Evolutionary conservation across 805 yeast species (phyloP).

Genomic region (Candida chilensis): DNA sequence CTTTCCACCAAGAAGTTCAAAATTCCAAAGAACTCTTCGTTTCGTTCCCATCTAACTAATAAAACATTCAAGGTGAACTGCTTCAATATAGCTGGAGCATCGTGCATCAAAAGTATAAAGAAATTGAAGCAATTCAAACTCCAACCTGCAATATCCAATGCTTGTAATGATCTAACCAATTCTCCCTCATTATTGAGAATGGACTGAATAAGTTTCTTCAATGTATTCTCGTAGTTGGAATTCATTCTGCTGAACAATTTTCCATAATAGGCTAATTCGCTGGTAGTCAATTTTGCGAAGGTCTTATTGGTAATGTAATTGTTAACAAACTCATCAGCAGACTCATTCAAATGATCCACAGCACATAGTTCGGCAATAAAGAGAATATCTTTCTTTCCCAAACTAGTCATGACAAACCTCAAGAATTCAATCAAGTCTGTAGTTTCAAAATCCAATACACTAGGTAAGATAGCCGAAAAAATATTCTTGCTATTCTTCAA

Average conservation of each 20-base stretch:
- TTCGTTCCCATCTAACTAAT: conserved; percentile 7
- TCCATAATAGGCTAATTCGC: conserved; percentile 12
- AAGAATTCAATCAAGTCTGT: conserved; percentile 8
- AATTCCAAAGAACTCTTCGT: conserved; percentile 8
- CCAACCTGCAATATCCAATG: conserved; percentile 18
- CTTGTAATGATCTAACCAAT: conserved; percentile 10
- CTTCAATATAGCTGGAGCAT: conserved; percentile 21
- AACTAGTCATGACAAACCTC: conserved; percentile 3
- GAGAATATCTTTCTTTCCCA: conserved; percentile 8
- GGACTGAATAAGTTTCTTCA: conserved; percentile 22
- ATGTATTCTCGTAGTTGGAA: conserved; percentile 13
- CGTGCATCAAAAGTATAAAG: conserved; percentile 19
- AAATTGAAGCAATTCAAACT: conserved; percentile 17
- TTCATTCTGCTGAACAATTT: conserved; percentile 7
- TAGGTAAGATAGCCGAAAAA: conserved; percentile 6
- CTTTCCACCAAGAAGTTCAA: conserved; percentile 14
- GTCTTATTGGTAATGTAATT: conserved; percentile 11
- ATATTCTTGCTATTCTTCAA: conserved; percentile 5
- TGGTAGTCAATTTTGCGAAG: conserved; percentile 6
- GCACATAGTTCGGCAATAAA: conserved; percentile 10
- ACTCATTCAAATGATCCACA: conserved; percentile 5
- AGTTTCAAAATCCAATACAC: conserved; percentile 4
- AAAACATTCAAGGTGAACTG: conserved; percentile 14
- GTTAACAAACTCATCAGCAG: conserved; percentile 7
- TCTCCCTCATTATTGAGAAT: conserved; percentile 15